These are phyloP conservation scores for Zymoseptoria ardabiliae DNA, from an alignment of 2,329 filamentous ascomycete species.

Conservation along the genomic window DNA sequence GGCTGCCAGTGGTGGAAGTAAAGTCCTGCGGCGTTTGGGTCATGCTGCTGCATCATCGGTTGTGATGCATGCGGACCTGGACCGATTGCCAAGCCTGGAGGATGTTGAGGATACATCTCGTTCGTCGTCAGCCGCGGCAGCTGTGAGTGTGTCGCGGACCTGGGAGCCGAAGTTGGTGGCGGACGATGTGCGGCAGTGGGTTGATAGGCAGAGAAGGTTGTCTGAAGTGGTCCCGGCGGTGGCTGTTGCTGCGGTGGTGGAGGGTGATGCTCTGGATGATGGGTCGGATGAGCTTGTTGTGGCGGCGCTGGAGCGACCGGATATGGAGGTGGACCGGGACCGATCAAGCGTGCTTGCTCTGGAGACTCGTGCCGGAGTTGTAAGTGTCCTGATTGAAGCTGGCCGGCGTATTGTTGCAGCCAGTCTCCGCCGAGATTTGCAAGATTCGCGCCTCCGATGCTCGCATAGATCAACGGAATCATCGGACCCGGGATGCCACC, in stretches of 20 bases:
- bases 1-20: constrained; percentile 94
- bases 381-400: constrained; percentile 34
- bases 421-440: constrained; percentile 44
- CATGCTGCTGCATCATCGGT: constrained; percentile 46
- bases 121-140: constrained; percentile 47
- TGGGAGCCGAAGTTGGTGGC: constrained; percentile 36
- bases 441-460: constrained; percentile 43
- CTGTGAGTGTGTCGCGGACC: constrained; percentile 40
- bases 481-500: constrained; percentile 46
- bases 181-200: constrained; percentile 21
- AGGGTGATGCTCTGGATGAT: constrained; percentile 30
- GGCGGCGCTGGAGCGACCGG: constrained; percentile 14
- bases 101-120: constrained; percentile 44
- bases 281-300: constrained; percentile 28
- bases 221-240: constrained; percentile 28
- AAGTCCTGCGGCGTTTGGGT: constrained; percentile 64
- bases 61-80: constrained; percentile 35
- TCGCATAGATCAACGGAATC: constrained; percentile 48
- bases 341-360: constrained; percentile 33
- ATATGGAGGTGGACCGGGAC: constrained; percentile 22
- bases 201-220: constrained; percentile 35
- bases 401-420: constrained; percentile 43
- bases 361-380: constrained; percentile 32
- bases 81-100: constrained; percentile 34
- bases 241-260: constrained; percentile 33